Evolutionary conservation across 1,284 basidiomycete species (phyloP), one percentile per base, ranked within the genome.

Genomic region (Caloboletus firmus): DNA sequence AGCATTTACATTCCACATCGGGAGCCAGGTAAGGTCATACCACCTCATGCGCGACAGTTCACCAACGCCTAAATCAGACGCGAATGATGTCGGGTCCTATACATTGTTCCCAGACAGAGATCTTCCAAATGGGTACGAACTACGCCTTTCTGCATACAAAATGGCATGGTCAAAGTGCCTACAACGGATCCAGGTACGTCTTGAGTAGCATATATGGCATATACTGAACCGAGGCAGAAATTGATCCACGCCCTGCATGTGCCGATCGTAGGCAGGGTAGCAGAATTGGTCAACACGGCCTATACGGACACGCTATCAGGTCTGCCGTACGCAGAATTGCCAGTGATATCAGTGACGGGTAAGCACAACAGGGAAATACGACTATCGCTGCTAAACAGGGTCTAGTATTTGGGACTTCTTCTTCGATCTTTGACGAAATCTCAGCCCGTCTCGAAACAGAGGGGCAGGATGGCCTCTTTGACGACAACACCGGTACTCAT

Each of bases 271-370:
- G 65, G 70, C 12, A 67, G 64, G 20, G 70, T 84, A 7, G 65
- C 76, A 5, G 62, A 76, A 11, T 61, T 74, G 44, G 71, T 84
- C 12, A 59, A 70, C 37, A 63, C 58, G 8, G 72, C 79, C 10
- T 78, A 83, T 57, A 58, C 59, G 1, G 65, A 76, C 41, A 56
- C 65, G 17, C 61, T 80, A 0, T 74, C 74, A n/a, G 78, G 77
- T 17, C 62, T 82, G 22, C 81, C 82, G 0, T 76, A 76, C 45
- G 59, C 73, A 12, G 83, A 85, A 60, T 61, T 85, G 13, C 80
- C 83, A 15, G 73, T 79, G n/a, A 70, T 84, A 48, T 70, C 79
- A 2, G 71, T 89, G 39, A 78, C 78, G 51, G 78, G 84, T 84
- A 58, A 41, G 76, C 61, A 48, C n/a, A 1, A 8, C 40, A 31